Conservation (phyloP, 192 early-diverging fungal genomes). For the Funneliformis geosporum region DNA sequence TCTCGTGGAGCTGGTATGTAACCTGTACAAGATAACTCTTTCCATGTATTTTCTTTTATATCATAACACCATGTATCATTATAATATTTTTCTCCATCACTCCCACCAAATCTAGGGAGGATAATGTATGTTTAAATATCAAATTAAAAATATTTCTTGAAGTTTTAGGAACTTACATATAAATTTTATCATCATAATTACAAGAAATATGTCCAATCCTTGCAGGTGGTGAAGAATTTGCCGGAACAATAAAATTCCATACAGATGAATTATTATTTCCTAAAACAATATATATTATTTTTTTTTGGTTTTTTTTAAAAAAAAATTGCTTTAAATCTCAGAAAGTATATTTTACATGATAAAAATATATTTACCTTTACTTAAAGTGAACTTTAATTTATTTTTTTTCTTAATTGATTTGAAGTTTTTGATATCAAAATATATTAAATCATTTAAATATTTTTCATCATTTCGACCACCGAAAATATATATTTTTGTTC, state of each 20-base stretch:
- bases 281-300: background rate
- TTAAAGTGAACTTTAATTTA: background rate
- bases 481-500: slow-evolving; percentile 52
- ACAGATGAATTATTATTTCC: background rate
- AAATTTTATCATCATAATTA: background rate
- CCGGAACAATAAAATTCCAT: background rate
- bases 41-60: slow-evolving; percentile 44
- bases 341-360: background rate
- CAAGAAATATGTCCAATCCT: background rate
- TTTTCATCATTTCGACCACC: slow-evolving; percentile 48
- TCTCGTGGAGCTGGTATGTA: slow-evolving; percentile 50
- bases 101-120: slow-evolving; percentile 54
- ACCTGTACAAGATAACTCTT: slow-evolving; percentile 42
- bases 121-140: background rate
- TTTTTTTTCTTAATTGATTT: background rate
- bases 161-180: background rate
- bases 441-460: slow-evolving; percentile 51
- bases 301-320: too few relatives aligned
- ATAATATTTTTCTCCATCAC: slow-evolving; percentile 48
- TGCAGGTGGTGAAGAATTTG: background rate
- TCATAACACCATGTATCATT: slow-evolving; percentile 64
- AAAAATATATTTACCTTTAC: background rate
- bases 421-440: slow-evolving; percentile 45
- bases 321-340: too few relatives aligned
- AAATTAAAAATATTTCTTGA: background rate